Evolutionary conservation across 495 filamentous ascomycete species (phyloP).

Genomic region (Cetradonia linearis): DNA sequence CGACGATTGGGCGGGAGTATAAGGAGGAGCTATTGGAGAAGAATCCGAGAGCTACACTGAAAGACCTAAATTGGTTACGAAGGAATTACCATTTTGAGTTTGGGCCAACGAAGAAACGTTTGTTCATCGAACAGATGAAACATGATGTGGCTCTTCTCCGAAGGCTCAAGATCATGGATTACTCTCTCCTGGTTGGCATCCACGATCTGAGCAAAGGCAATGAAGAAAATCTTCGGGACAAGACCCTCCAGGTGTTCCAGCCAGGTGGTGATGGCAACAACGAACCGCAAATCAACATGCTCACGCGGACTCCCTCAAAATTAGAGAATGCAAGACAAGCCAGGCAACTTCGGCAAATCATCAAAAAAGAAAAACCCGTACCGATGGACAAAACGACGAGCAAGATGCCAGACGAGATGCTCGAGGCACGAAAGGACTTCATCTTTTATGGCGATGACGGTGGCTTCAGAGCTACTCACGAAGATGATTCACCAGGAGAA

Average conservation of each 20-base stretch:
- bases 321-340: slow-evolving; percentile 88
- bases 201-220: slow-evolving; percentile 85
- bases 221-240: slow-evolving; percentile 89
- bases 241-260: slow-evolving; percentile 90
- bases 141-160: slow-evolving; percentile 79
- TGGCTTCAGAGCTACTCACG: slow-evolving; percentile 85
- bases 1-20: slow-evolving; percentile 84
- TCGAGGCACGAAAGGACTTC: slow-evolving; percentile 56
- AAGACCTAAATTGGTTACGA: slow-evolving; percentile 94
- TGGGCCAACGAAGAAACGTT: slow-evolving; percentile 70
- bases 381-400: slow-evolving; percentile 72
- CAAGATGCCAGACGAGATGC: slow-evolving; percentile 81
- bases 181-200: slow-evolving; percentile 88
- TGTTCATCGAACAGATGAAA: slow-evolving; percentile 82
- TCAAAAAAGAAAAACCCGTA: slow-evolving; percentile 84
- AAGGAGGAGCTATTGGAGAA: slow-evolving; percentile 76
- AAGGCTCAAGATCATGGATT: slow-evolving; percentile 93
- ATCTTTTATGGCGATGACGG: slow-evolving; percentile 92
- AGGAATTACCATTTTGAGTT: slow-evolving; percentile 77
- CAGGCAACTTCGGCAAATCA: slow-evolving; percentile 78
- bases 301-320: slow-evolving; percentile 89
- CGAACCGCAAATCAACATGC: slow-evolving; percentile 44
- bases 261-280: slow-evolving; percentile 65
- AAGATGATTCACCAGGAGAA: slow-evolving; percentile 72
- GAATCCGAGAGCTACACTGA: slow-evolving; percentile 87